Evolutionary conservation across 345 rosid genomes (phyloP), one percentile per base, ranked within the genome.

Genomic region (Erysimum cheiranthoides): DNA sequence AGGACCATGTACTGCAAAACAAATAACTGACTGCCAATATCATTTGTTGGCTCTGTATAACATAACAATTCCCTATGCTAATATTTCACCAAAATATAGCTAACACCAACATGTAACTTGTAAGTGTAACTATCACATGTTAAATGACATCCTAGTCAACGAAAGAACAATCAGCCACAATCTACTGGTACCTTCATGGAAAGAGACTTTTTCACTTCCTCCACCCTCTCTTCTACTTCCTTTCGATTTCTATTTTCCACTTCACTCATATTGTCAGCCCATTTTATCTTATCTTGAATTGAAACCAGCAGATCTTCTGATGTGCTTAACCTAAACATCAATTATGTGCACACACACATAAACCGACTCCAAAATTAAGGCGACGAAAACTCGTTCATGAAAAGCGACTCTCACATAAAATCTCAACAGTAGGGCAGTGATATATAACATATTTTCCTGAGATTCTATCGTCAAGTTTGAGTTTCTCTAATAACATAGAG

Each of bases 181-280:
- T 82, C 82, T 78, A 85, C 97, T 73, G 86, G 52, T 69, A 93
- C 98, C 98, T 93, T 93, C 88, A 87, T 58, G 66, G 93, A 75
- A 45, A 91, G 82, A 51, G 97, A 80, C 82, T 90, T 91, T 82
- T 88, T 93, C 63, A 88, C 86, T 62, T 93, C 94, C 76, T 90
- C 97, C 77, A 84, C 85, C 79, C 73, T 81, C 60, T 90, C 96
- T 69, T 94, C 93, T 5, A 90, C 85, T 46, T 92, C 96, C 86
- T 90, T 94, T 18, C 75, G 78, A 51, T 86, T 92, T 82, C 81
- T 90, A 78, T 84, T 87, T 86, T 87, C 90, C 70, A 73, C 60
- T 56, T 91, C 98, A 76, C 92, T 86, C 95, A 85, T 91, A 11
- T 74, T 78, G 85, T 94, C 98, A 54, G 96, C 97, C 98, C 98